These are phyloP conservation scores for Aureobasidium leucospermi DNA, from an alignment of 2,329 filamentous ascomycete species.

Conservation along the genomic window DNA sequence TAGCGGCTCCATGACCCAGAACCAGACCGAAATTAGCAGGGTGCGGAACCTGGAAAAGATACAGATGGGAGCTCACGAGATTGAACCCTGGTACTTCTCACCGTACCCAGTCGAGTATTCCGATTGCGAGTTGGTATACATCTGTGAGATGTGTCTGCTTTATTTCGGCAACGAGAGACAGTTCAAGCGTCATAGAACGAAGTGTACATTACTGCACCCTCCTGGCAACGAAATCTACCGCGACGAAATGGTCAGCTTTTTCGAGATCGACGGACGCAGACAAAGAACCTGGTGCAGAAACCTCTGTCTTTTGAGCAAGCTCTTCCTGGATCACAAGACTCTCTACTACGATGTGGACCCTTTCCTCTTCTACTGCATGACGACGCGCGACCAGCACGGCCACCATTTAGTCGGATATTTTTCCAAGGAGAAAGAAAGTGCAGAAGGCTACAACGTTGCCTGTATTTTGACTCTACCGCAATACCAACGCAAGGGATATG, in stretches of 20 bases:
- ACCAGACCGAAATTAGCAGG: constrained; percentile 90
- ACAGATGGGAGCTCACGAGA: constrained; percentile 84
- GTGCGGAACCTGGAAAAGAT: constrained; percentile 92
- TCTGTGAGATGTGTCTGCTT: constrained; percentile 93
- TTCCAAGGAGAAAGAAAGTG: constrained; percentile 95
- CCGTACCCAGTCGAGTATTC: constrained; percentile 88
- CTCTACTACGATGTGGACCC: constrained; percentile 99
- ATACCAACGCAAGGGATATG: constrained; percentile 91
- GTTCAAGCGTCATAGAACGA: constrained; percentile 77
- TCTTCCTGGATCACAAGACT: constrained; percentile 96
- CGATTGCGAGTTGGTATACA: constrained; percentile 83
- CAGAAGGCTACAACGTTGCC: constrained; percentile 94
- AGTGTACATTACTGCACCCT: constrained; percentile 86
- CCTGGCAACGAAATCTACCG: constrained; percentile 98
- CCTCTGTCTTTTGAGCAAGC: constrained; percentile 85
- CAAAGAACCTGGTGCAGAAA: constrained; percentile 97
- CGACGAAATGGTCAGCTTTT: constrained; percentile 88
- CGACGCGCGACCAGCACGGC: constrained; percentile 76
- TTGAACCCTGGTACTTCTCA: constrained; percentile 98
- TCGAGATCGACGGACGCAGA: constrained; percentile 90
- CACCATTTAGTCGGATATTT: constrained; percentile 99
- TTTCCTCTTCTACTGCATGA: constrained; percentile 98
- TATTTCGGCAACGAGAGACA: constrained; percentile 81
- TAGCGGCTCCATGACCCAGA: constrained; percentile 96
- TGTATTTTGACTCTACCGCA: constrained; percentile 96